Evolutionary conservation across 1,284 basidiomycete species (phyloP), one percentile per base, ranked within the genome.

Genomic region (Cronartium ribicola): DNA sequence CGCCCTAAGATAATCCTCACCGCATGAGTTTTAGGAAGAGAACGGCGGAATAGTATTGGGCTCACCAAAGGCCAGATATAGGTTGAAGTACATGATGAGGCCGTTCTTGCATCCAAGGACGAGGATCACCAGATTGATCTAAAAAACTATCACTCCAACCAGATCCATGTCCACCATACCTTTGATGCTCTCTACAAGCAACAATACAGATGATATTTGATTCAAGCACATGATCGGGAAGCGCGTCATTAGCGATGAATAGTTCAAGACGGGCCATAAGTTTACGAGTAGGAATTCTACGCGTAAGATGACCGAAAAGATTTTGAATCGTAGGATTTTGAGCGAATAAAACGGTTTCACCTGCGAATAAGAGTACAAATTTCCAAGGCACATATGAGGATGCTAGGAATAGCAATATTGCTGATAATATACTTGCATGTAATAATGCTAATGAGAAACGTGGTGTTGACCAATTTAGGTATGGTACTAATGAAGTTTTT

Each of bases 391-490:
- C 75, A 57, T 77, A 78, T 4, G 80, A 80, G 4, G 77, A 78
- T 22, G 79, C 46, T 41, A 81, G 77, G 72, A 79, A 80, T 39
- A 80, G 66, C n/a, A 78, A 57, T 6, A 79, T 75, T 8, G 79
- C 78, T 3, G 76, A 76, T 11, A 81, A 67, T 17, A 81, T 72
- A 6, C 78, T 72, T 20, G 76, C 75, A 64, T 81, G 80, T 7
- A 81, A 73, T 36, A 81, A 76, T 41, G 78, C 76, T 41, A 81
- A 75, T 29, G 79, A 79, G 41, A 78, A 78, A 22, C 76, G 76
- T 68, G 80, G 79, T 14, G 77, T 78, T 0, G 81, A 81, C 81
- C 81, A 81, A 75, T 81, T 80, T 61, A 81, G 75, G 69, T 79
- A 80, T 17, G 78, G 77, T 13, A 81, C 78, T 5, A 79, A 70